Conservation (phyloP, 2,329 filamentous ascomycete genomes). For the Endocalyx cinctus region DNA sequence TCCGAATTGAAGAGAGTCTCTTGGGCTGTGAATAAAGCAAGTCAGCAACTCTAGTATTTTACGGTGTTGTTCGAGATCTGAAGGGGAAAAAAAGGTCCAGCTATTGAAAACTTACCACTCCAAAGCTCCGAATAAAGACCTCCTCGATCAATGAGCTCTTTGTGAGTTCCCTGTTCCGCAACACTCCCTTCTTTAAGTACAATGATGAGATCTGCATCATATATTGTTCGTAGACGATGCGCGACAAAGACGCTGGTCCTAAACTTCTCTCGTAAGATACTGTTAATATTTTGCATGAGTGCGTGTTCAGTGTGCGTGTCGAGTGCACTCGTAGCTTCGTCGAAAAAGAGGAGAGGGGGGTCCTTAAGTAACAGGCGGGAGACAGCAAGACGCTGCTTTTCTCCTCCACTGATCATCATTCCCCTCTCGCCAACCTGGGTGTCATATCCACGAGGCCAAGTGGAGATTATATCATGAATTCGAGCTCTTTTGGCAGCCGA, state of each 20-base stretch:
- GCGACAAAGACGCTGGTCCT: slow-evolving; percentile 94
- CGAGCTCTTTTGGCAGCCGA: slow-evolving; percentile 77
- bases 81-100: too few species aligned
- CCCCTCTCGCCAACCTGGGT: slow-evolving; percentile 92
- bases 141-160: slow-evolving; percentile 70
- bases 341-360: slow-evolving; percentile 86
- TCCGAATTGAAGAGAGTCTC: slow-evolving; percentile 44
- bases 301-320: slow-evolving; percentile 93
- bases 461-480: slow-evolving; percentile 75
- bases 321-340: slow-evolving; percentile 87
- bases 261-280: slow-evolving; percentile 80
- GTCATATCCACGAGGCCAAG: slow-evolving; percentile 81
- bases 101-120: slow-evolving; percentile 61
- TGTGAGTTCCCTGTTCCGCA: slow-evolving; percentile 85
- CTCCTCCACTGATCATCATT: slow-evolving; percentile 93
- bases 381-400: slow-evolving; percentile 87
- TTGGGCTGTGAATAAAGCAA: slow-evolving; percentile 43
- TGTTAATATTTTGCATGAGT: slow-evolving; percentile 87
- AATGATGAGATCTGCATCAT: slow-evolving; percentile 88
- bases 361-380: slow-evolving; percentile 83
- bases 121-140: slow-evolving; percentile 87
- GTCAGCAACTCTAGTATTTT: too few species aligned
- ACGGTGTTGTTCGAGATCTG: too few species aligned
- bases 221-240: slow-evolving; percentile 87
- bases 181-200: slow-evolving; percentile 80